Evolutionary conservation across 768 basidiomycete genomes (phyloP).

Genomic region (Chiua virens): DNA sequence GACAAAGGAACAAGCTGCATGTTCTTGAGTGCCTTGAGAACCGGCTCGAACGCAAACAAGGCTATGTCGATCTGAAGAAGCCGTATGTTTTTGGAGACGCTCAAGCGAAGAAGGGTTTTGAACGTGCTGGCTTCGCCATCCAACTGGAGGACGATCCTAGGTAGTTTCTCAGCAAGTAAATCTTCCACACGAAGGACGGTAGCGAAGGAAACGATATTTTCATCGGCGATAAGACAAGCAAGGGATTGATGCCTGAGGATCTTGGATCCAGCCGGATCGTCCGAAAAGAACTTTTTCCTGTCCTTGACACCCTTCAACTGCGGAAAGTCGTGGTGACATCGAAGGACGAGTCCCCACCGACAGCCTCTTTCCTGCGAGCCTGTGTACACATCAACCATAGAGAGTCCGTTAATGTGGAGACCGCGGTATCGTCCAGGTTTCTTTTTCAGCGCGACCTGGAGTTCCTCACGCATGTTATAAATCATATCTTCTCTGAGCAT

Average conservation of each 20-base stretch:
- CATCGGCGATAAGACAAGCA: constrained; percentile 51
- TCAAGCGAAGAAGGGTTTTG: constrained; percentile 43
- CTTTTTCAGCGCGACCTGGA: constrained; percentile 42
- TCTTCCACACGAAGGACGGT: constrained; percentile 56
- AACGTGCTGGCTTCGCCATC: constrained; percentile 43
- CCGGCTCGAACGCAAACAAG: constrained; percentile 61
- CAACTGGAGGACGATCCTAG: constrained; percentile 55
- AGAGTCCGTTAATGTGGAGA: constrained; percentile 38
- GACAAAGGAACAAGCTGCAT: constrained; percentile 47
- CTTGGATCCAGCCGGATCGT: constrained; percentile 34
- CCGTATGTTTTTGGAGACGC: constrained; percentile 33
- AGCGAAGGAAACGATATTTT: constrained; percentile 51
- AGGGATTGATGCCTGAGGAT: constrained; percentile 56
- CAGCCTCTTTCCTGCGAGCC: constrained; percentile 27
- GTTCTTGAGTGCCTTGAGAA: constrained; percentile 57
- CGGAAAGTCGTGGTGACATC: constrained; percentile 37
- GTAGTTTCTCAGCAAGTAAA: constrained; percentile 45
- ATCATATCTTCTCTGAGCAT: constrained; percentile 67
- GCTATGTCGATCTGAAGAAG: constrained; percentile 64
- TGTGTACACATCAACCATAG: constrained; percentile 39
- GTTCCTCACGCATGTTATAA: constrained; percentile 57
- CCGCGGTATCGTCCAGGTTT: constrained; percentile 45
- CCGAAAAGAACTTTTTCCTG: constrained; percentile 37
- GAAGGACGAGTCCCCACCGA: constrained; percentile 45
- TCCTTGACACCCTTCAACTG: constrained; percentile 35